phyloP scores from a whole-genome alignment of 2,329 filamentous ascomycete species.

The Celoporthe dispersa region DNA sequence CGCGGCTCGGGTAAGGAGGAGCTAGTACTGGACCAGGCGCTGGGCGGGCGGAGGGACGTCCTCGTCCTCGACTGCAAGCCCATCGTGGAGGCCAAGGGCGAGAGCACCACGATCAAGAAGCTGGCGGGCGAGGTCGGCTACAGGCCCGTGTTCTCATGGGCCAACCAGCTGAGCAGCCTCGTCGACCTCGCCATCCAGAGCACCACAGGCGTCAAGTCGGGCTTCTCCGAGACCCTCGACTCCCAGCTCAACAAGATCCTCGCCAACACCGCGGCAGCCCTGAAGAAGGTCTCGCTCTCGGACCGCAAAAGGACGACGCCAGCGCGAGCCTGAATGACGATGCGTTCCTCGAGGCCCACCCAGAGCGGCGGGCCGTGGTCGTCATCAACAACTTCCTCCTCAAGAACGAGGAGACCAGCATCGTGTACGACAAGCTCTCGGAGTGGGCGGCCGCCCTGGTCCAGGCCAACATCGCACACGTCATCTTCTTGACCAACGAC shows the following conservation, averaged over 20 bases:
- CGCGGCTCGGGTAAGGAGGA: conserved; percentile 90
- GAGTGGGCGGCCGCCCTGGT: conserved; percentile 90
- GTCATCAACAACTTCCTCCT: conserved; percentile 92
- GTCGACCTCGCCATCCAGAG: conserved; percentile 91
- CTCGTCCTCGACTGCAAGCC: conserved; percentile 91
- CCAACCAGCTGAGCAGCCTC: conserved; percentile 92
- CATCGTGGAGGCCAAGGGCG: conserved; percentile 87
- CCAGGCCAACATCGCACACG: conserved; percentile 86
- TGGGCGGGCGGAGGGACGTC: conserved; percentile 76
- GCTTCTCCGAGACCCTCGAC: conserved; percentile 91
- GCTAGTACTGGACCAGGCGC: conserved; percentile 81
- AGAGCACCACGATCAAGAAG: conserved; percentile 80
- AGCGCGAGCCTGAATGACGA: conserved; percentile 77
- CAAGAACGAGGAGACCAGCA: conserved; percentile 68
- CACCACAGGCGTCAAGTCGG: conserved; percentile 91
- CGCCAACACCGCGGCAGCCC: conserved; percentile 77
- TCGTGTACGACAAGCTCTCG: conserved; percentile 79
- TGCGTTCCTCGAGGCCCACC: conserved; percentile 87
- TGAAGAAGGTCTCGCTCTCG: conserved; percentile 77
- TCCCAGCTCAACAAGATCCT: conserved; percentile 88
- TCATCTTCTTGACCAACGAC: conserved; percentile 92
- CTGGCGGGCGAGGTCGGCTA: conserved; percentile 87
- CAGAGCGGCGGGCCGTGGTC: conserved; percentile 79
- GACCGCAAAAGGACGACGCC: conserved; percentile 72
- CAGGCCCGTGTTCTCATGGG: conserved; percentile 91